Conservation (phyloP, 306 rosid species). For the Cicer pinnatifidum region DNA sequence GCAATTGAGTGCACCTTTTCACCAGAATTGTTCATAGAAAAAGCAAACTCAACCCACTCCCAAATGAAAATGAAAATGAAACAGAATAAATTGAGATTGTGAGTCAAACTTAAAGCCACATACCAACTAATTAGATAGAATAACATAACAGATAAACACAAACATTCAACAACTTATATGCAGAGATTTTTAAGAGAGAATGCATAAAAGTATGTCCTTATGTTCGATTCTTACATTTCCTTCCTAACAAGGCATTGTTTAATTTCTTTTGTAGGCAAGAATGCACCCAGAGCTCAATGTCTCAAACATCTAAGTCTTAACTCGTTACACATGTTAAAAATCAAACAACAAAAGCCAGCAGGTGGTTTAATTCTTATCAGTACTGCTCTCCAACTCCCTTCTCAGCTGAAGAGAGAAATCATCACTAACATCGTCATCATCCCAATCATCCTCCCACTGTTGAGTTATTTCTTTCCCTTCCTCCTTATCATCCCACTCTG, state of each 20-base stretch:
- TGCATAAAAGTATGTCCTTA: constrained; percentile 20
- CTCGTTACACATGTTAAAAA: constrained; percentile 26
- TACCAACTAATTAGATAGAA: constrained; percentile 13
- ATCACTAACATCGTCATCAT: constrained; percentile 88
- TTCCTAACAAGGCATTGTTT: constrained; percentile 30
- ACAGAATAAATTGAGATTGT: neutral
- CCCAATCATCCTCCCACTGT: constrained; percentile 99
- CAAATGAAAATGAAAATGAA: constrained; percentile 14
- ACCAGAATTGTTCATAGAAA: neutral
- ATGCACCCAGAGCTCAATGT: constrained; percentile 35
- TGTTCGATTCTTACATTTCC: constrained; percentile 30
- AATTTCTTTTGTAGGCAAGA: constrained; percentile 29
- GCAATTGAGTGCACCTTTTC: neutral
- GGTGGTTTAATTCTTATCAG: constrained; percentile 51
- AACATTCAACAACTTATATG: constrained; percentile 22
- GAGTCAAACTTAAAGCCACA: constrained; percentile 24
- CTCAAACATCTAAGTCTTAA: constrained; percentile 38
- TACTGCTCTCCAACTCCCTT: constrained; percentile 77
- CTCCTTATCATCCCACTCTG: constrained; percentile 83
- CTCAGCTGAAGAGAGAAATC: constrained; percentile 90
- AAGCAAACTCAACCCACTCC: neutral
- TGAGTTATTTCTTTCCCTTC: constrained; percentile 80
- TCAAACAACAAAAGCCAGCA: constrained; percentile 33
- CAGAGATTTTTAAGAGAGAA: constrained; percentile 20
- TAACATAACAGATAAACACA: constrained; percentile 21